Conservation (phyloP, 192 early-diverging fungal species). For the Chytriomyces confervae region DNA sequence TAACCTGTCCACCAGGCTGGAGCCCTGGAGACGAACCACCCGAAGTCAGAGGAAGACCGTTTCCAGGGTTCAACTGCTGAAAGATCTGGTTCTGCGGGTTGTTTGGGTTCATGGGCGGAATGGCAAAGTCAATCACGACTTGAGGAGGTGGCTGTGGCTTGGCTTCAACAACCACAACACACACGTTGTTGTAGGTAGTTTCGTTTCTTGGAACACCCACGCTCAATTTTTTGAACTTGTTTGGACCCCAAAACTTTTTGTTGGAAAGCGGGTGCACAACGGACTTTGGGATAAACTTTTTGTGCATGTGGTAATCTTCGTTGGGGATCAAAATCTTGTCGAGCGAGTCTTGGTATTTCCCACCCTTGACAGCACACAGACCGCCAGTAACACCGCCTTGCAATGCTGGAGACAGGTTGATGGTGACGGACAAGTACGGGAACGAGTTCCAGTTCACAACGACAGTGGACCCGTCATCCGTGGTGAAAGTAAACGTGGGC, state of each 20-base stretch:
- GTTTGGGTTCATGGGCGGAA: too few species aligned
- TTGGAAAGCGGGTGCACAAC: background rate
- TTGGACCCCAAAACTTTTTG: background rate
- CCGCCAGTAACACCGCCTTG: background rate
- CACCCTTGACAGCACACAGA: background rate
- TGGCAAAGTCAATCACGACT: too few species aligned
- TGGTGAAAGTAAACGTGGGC: background rate
- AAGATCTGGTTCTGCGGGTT: too few species aligned
- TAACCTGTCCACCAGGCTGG: too few species aligned
- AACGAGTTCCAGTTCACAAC: too few species aligned
- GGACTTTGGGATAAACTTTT: background rate
- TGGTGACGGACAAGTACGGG: background rate
- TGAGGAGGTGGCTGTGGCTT: too few species aligned
- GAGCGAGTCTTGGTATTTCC: background rate
- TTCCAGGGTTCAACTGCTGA: too few species aligned
- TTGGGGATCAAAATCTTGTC: background rate
- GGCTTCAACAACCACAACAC: too few species aligned
- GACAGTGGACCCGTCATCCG: background rate
- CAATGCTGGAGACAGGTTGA: background rate
- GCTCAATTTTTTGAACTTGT: background rate
- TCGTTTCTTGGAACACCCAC: background rate
- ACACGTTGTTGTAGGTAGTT: too few species aligned
- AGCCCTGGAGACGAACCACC: too few species aligned
- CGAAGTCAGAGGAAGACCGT: too few species aligned
- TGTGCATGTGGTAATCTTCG: conserved; percentile 12